Evolutionary conservation across 306 rosid genomes (phyloP).

Genomic region (Mimosa pudica): DNA sequence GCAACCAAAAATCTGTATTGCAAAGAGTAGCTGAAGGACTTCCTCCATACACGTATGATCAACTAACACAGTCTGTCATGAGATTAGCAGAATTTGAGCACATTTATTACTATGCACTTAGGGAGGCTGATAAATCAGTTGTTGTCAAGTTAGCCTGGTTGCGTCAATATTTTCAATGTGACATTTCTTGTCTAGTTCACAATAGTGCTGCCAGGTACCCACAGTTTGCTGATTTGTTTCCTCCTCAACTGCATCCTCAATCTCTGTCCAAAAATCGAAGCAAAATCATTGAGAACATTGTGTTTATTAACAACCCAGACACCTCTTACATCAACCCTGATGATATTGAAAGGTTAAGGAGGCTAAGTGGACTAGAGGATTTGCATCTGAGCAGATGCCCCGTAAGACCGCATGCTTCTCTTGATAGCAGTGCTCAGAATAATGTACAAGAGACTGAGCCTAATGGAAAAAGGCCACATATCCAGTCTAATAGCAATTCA

Average conservation of each 20-base stretch:
- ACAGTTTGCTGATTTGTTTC: conserved; percentile 60
- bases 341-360: conserved; percentile 72
- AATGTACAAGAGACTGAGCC: conserved; percentile 28
- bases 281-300: conserved; percentile 45
- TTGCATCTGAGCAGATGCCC: conserved; percentile 52
- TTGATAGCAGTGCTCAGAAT: conserved; percentile 12
- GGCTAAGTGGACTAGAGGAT: conserved; percentile 61
- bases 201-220: conserved; percentile 50
- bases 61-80: conserved; percentile 48
- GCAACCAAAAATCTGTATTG: conserved; percentile 49
- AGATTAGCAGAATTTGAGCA: conserved; percentile 49
- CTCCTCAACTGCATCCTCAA: conserved; percentile 49
- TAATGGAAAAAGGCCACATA: conserved; percentile 29
- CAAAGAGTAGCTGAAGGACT: conserved; percentile 67
- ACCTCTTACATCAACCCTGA: conserved; percentile 32
- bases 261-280: conserved; percentile 25
- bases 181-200: conserved; percentile 32
- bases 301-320: conserved; percentile 51
- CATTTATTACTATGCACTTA: conserved; percentile 49
- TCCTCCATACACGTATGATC: conserved; percentile 58
- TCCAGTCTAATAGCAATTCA: conserved; percentile 26
- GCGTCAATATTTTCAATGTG: conserved; percentile 50
- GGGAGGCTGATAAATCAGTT: conserved; percentile 54
- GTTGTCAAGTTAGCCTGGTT: conserved; percentile 35
- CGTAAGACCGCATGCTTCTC: conserved; percentile 37